Base-by-base conservation (phyloP, 345 rosid genomes). In the Lepidium africanum region DNA sequence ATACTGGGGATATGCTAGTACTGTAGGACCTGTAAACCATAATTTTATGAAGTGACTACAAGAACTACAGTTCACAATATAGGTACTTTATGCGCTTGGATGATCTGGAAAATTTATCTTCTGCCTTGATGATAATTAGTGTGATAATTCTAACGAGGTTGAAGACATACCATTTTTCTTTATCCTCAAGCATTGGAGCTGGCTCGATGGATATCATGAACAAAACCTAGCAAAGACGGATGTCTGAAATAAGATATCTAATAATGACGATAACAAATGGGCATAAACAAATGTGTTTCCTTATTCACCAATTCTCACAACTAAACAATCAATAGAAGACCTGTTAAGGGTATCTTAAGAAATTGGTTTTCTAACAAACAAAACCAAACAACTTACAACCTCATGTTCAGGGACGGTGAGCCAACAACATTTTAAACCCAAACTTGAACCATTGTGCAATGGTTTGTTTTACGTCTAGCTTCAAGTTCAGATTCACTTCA, bases 131-230 rank as follows among this genome's bases (percentile, higher is more conserved):
- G 53, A 56, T 45, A 58, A 35, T 32, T 17, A 27, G 2, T 27
- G 42, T 67, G 7, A 56, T 15, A 64, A 63, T 70, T 67, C 63
- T 46, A 60, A 47, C 72, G 45, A 58, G 50, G 67, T 70, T 50
- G 17, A 65, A 74, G 16, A 67, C 90, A 10, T 77, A 93, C 97
- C 99, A 94, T 83, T 94, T 94, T 81, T 94, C 99, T 89, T 94
- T 94, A 78, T 94, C 99, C 80, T 94, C 97, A 19, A 91, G 99
- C 99, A 94, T 94, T 14, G 99, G 99, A 75, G 99, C 96, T 64
- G 99, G 97, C 81, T 94, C 99, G 63, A 79, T 84, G 16, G 95
- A 89, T 82, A 94, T 91, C 99, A 94, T 94, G 79, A 94, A 94
- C 72, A 94, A 78, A 62, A 94, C 98, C 98, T 93, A 76, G 74